Evolutionary conservation across 1,284 basidiomycete genomes (phyloP), one percentile per base, ranked within the genome.

Genomic region (Microbotryum scabiosae): DNA sequence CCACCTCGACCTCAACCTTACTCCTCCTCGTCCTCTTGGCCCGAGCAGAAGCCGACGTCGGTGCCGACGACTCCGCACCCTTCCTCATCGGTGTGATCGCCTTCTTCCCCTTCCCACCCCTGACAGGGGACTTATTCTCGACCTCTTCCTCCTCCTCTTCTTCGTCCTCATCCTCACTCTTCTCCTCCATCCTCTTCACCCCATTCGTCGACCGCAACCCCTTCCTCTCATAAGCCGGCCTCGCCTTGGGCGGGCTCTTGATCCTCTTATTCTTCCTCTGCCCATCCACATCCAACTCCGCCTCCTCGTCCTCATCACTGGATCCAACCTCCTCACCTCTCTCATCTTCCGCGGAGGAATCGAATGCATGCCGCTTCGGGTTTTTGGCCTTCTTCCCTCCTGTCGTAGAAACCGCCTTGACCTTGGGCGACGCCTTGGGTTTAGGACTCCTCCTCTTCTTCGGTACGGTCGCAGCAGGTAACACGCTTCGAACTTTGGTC

Each of bases 91-190:
- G 32, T 28, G 49, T 54, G 21, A 12, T 20, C 49, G 41, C 43
- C 57, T 48, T 44, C 10, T 32, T 56, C 5, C n/a, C 57, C 46
- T 59, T 57, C 26, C 47, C 25, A 28, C 20, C 51, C 23, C 75
- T 76, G 4, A 72, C 72, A 36, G 75, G 63, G 20, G 74, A 75
- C 61, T 75, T 76, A n/a, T 73, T 50, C 45, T 55, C 51, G n/a
- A 26, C 57, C 18, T 50, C 30, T 20, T 56, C 47, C 3, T 54
- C 62, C 21, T 54, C 58, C 32, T 54, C 57, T 26, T 62, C 59
- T 5, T 43, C 44, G 5, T 43, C 47, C 9, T 53, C 36, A 10
- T 25, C 6, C 43, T 50, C 1, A n/a, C 51, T 50, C 53, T 58
- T 14, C 28, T n/a, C 23, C 43, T 56, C 21, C 5, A 12, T 25